Conservation (phyloP, 177 flowering plant genomes). For the Tripterygium wilfordii region DNA sequence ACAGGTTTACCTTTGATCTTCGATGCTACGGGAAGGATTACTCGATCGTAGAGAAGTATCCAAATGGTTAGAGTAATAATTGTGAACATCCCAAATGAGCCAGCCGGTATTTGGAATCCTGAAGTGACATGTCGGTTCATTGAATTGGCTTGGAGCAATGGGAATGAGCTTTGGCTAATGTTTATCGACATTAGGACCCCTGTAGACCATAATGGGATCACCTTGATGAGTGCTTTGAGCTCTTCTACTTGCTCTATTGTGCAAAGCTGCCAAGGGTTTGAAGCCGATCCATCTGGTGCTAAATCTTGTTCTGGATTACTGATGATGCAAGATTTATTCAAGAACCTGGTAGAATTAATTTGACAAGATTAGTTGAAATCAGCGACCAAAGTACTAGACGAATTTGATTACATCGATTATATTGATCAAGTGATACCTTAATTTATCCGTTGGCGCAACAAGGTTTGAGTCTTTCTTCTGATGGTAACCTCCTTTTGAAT, state of each 20-base stretch:
- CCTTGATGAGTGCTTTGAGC: constrained; percentile 63
- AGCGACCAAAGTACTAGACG: background rate
- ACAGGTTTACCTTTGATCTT: constrained; percentile 40
- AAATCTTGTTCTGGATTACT: constrained; percentile 42
- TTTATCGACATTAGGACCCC: constrained; percentile 50
- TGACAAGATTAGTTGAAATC: background rate
- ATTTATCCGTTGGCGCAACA: constrained; percentile 37
- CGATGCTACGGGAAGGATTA: constrained; percentile 50
- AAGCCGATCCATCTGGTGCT: constrained; percentile 41
- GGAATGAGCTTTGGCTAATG: constrained; percentile 46
- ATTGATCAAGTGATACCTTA: constrained; percentile 41
- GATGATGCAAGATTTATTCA: constrained; percentile 80
- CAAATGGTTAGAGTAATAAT: constrained; percentile 44
- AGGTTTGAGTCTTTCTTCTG: constrained; percentile 27
- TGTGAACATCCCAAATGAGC: constrained; percentile 44
- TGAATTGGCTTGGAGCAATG: constrained; percentile 51
- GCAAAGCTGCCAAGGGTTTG: constrained; percentile 68
- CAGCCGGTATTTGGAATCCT: constrained; percentile 66
- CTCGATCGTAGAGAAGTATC: constrained; percentile 62
- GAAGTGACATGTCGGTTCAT: constrained; percentile 62
- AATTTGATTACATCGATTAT: background rate
- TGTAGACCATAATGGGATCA: constrained; percentile 80
- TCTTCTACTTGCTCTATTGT: constrained; percentile 81
- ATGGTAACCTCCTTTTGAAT: constrained; percentile 30
- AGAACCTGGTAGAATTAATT: constrained; percentile 32